Evolutionary conservation across 495 filamentous ascomycete genomes (phyloP).

Genomic region (Tuber microsphaerosporum): DNA sequence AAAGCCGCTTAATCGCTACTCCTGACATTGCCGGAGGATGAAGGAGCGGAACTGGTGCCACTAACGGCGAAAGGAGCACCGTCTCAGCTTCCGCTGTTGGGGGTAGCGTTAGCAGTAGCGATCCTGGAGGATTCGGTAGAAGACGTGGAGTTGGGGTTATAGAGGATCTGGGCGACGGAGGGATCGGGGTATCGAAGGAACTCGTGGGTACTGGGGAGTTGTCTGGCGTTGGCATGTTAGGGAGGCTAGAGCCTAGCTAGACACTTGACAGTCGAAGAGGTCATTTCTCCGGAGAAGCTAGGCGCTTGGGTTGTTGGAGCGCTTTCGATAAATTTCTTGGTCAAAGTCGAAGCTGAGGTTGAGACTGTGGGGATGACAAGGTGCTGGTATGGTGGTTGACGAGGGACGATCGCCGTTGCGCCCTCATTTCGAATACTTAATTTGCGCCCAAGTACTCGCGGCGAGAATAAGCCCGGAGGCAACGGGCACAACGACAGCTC

Average conservation of each 20-base stretch:
- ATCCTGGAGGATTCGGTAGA: background rate
- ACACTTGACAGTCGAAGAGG: slow-evolving; percentile 6
- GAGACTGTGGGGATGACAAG: background rate
- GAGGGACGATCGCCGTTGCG: too few species aligned
- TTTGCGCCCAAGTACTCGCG: too few species aligned
- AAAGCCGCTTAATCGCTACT: background rate
- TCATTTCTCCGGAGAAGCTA: slow-evolving; percentile 20
- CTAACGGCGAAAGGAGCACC: background rate
- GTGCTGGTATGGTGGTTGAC: too few species aligned
- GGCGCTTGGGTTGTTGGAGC: background rate
- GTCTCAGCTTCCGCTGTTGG: too few species aligned
- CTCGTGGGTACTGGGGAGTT: background rate
- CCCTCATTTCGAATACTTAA: too few species aligned
- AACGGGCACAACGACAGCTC: too few species aligned
- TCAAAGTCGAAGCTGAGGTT: background rate
- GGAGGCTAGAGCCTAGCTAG: background rate
- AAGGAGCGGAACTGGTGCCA: background rate
- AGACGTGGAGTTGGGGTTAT: background rate
- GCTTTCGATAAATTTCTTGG: background rate
- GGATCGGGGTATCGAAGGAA: background rate
- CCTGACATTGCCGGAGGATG: background rate
- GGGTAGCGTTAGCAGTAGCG: background rate
- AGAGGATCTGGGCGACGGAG: background rate
- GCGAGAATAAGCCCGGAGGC: too few species aligned
- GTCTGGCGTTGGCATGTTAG: background rate